Conservation (phyloP, 805 yeast genomes). For the Kodamaea laetipori region DNA sequence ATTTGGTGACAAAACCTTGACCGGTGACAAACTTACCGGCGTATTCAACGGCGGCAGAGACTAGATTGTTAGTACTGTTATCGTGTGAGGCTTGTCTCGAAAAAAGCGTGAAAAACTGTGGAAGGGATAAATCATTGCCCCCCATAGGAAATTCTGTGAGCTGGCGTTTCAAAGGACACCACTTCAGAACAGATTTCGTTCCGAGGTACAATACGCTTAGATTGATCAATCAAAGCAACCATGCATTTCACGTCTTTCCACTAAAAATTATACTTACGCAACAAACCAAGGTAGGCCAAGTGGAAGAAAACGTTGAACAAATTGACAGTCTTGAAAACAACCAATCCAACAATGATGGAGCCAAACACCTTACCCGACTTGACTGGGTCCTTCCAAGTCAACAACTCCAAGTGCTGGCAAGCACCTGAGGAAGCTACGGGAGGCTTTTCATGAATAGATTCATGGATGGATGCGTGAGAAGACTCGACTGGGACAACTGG, state of each 20-base stretch:
- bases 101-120: conserved; percentile 8
- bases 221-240: neutral
- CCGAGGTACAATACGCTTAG: no score
- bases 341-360: conserved; percentile 53
- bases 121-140: neutral
- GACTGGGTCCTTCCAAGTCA: conserved; percentile 77
- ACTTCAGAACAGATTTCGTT: no score
- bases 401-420: conserved; percentile 29
- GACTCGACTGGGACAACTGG: conserved; percentile 14
- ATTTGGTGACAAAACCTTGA: conserved; percentile 75
- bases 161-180: neutral
- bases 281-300: conserved; percentile 58
- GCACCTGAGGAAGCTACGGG: conserved; percentile 6
- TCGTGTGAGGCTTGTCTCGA: conserved; percentile 9
- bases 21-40: conserved; percentile 73
- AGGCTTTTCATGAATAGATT: conserved; percentile 3
- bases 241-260: no score
- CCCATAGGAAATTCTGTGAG: neutral
- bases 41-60: conserved; percentile 77
- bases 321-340: conserved; percentile 64
- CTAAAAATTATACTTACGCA: conserved; percentile 40
- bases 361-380: conserved; percentile 79
- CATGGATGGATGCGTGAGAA: conserved; percentile 1
- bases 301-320: conserved; percentile 62
- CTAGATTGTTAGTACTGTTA: conserved; percentile 31